These are phyloP conservation scores for Camellia sinensis DNA, from an alignment of 148 eudicot species.

Conservation along the genomic window DNA sequence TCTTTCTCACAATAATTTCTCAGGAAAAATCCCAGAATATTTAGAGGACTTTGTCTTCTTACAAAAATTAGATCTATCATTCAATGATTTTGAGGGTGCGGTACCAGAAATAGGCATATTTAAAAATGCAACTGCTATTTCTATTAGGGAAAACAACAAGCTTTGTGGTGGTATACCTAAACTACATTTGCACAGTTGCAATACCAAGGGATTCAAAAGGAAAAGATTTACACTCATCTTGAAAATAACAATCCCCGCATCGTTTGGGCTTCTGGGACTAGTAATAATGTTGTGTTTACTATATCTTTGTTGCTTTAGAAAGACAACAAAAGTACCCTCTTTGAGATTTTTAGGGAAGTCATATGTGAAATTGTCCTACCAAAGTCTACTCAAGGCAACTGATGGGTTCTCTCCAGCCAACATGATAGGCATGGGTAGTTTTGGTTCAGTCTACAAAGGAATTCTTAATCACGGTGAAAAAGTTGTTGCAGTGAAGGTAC, in stretches of 20 bases:
- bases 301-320: background rate
- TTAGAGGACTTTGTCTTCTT: constrained; percentile 2
- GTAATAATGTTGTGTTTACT: background rate
- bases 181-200: constrained; percentile 24
- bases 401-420: background rate
- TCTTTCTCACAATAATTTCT: constrained; percentile 27
- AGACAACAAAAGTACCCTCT: background rate
- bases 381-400: background rate
- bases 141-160: constrained; percentile 21
- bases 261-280: background rate
- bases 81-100: constrained; percentile 34
- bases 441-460: background rate
- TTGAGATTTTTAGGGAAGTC: background rate
- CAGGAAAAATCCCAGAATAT: constrained; percentile 30
- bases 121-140: constrained; percentile 14
- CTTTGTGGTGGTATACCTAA: constrained; percentile 35
- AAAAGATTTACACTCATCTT: background rate
- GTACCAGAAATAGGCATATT: constrained; percentile 30
- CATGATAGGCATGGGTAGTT: background rate
- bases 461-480: background rate
- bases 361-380: background rate
- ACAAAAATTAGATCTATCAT: constrained; percentile 15
- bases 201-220: background rate
- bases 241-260: background rate
- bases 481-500: constrained; percentile 2